These are phyloP conservation scores for Haplographium delicatum DNA, from an alignment of 495 filamentous ascomycete genomes.

Conservation along the genomic window DNA sequence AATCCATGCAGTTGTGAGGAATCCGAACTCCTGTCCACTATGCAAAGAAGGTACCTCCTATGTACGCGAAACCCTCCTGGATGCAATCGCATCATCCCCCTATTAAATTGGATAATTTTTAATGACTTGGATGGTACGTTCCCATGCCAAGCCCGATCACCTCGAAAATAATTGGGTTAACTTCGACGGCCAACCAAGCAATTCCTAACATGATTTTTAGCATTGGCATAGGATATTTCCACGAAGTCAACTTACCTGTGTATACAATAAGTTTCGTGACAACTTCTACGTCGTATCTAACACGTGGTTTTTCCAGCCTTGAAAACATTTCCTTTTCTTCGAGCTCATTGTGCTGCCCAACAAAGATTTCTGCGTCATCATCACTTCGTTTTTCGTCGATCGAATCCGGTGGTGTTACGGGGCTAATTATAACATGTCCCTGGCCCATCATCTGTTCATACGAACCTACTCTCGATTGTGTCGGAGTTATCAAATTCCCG, in stretches of 20 bases:
- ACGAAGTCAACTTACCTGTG: conserved; percentile 65
- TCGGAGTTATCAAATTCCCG: conserved; percentile 19
- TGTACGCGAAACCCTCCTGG: neutral
- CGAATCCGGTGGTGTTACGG: conserved; percentile 32
- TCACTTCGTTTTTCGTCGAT: conserved; percentile 24
- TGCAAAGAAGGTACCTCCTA: neutral
- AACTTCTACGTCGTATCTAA: conserved; percentile 95
- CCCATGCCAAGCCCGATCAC: conserved; percentile 53
- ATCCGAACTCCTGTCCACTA: conserved; percentile 2
- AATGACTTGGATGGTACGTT: neutral
- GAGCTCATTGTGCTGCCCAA: conserved; percentile 43
- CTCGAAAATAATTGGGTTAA: conserved; percentile 61
- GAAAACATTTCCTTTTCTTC: conserved; percentile 80
- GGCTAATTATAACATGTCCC: conserved; percentile 37
- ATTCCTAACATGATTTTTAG: conserved; percentile 44
- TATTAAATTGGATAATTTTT: too few relatives aligned
- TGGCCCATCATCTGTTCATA: conserved; percentile 69
- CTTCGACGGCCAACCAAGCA: conserved; percentile 65
- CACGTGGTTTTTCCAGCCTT: conserved; percentile 76
- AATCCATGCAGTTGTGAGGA: neutral
- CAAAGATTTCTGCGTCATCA: conserved; percentile 28
- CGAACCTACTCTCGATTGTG: conserved; percentile 42
- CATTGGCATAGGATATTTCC: too few relatives aligned
- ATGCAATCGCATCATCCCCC: neutral
- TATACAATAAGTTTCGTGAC: conserved; percentile 96